Conservation (phyloP, 2,329 filamentous ascomycete species). For the Aureobasidium melanogenum region DNA sequence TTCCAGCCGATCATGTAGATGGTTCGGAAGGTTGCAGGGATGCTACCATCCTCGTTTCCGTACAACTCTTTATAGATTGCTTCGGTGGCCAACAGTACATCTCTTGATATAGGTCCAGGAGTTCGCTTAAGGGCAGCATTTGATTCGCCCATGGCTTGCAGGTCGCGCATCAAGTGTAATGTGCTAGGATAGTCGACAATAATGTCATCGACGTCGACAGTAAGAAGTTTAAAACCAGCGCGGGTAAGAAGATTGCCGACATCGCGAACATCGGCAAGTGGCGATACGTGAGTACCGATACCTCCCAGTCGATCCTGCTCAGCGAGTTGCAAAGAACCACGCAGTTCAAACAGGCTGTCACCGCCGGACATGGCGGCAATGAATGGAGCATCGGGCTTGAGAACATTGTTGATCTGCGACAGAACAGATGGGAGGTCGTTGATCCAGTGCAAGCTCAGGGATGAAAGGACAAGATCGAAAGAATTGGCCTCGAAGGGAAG, state of each 20-base stretch:
- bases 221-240: conserved; percentile 90
- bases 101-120: conserved; percentile 68
- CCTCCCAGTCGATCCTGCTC: conserved; percentile 87
- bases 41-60: conserved; percentile 63
- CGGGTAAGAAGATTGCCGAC: conserved; percentile 78
- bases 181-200: conserved; percentile 87
- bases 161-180: conserved; percentile 84
- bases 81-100: conserved; percentile 79
- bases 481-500: conserved; percentile 66
- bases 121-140: conserved; percentile 85
- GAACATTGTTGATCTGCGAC: conserved; percentile 71
- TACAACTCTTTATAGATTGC: conserved; percentile 84
- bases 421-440: conserved; percentile 87
- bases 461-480: conserved; percentile 87
- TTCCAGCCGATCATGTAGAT: conserved; percentile 99
- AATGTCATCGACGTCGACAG: conserved; percentile 95
- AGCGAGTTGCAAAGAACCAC: conserved; percentile 85
- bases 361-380: conserved; percentile 95
- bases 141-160: conserved; percentile 93
- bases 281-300: conserved; percentile 82
- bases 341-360: conserved; percentile 86
- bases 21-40: conserved; percentile 83
- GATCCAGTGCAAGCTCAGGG: conserved; percentile 89
- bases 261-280: conserved; percentile 84
- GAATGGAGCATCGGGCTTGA: conserved; percentile 87